phyloP scores from a whole-genome alignment of 306 rosid genomes.

The Trifolium repens region DNA sequence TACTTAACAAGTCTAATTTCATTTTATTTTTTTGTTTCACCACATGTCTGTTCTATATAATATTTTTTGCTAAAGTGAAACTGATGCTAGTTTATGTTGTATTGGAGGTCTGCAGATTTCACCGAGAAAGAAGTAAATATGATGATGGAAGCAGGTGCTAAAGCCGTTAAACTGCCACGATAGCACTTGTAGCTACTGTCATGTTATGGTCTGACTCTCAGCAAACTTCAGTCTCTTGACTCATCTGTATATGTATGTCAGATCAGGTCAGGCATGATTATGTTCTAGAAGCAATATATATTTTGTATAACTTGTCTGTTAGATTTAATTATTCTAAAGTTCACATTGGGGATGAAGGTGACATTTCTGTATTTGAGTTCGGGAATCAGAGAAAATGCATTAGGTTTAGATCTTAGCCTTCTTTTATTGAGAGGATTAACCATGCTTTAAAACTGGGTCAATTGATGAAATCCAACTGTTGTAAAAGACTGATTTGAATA shows the following conservation, averaged over 20 bases:
- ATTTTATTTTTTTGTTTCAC: constrained; percentile 6
- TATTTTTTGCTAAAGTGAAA: constrained; percentile 20
- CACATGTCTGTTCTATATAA: background rate
- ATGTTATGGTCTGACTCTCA: constrained; percentile 87
- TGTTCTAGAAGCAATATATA: constrained; percentile 29
- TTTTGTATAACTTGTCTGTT: constrained; percentile 2
- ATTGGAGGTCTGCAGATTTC: constrained; percentile 63
- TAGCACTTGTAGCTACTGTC: constrained; percentile 75
- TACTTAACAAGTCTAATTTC: constrained; percentile 5
- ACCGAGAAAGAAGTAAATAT: constrained; percentile 70
- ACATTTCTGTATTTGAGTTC: background rate
- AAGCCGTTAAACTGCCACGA: constrained; percentile 79
- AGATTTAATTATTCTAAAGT: constrained; percentile 20
- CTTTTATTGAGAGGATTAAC: background rate
- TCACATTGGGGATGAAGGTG: constrained; percentile 12
- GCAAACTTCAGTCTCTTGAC: constrained; percentile 40
- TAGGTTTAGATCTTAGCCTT: background rate
- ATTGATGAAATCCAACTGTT: background rate
- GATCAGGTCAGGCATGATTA: constrained; percentile 12
- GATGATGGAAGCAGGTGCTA: constrained; percentile 82
- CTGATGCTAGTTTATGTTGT: constrained; percentile 28
- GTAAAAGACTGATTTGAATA: background rate
- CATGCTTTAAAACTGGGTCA: background rate
- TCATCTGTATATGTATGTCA: constrained; percentile 38
- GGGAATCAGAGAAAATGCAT: background rate